These are phyloP conservation scores for Tolypocladium pustulatum DNA, from an alignment of 2,329 filamentous ascomycete genomes.

Conservation along the genomic window DNA sequence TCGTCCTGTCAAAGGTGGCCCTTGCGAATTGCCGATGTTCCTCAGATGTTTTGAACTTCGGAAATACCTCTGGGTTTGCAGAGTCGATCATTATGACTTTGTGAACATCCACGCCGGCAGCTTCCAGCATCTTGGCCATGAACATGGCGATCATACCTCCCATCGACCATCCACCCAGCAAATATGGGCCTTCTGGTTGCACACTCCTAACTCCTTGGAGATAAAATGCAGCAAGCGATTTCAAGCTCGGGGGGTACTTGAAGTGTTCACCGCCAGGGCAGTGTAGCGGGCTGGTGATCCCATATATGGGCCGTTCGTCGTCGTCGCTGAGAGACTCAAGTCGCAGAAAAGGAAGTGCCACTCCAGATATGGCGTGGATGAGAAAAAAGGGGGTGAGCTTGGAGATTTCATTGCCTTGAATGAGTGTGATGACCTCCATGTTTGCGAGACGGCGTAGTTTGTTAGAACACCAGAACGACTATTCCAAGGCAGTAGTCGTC, in stretches of 20 bases:
- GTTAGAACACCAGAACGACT: neutral
- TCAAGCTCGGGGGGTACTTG: constrained; percentile 9
- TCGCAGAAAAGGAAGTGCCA: constrained; percentile 11
- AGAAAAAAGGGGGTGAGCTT: constrained; percentile 10
- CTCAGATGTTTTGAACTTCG: constrained; percentile 5
- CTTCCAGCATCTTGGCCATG: constrained; percentile 11
- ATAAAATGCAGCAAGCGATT: constrained; percentile 10
- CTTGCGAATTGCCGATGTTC: constrained; percentile 7
- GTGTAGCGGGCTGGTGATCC: constrained; percentile 11
- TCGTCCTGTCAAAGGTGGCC: constrained; percentile 7
- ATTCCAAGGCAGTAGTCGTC: neutral
- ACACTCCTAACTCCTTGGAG: constrained; percentile 7
- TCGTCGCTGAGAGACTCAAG: constrained; percentile 9
- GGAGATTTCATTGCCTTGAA: constrained; percentile 11
- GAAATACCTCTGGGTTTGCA: constrained; percentile 12
- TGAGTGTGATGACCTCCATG: constrained; percentile 12
- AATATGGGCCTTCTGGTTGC: constrained; percentile 12
- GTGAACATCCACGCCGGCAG: constrained; percentile 7
- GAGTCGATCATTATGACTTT: constrained; percentile 16
- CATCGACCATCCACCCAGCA: constrained; percentile 14
- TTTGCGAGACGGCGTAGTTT: neutral
- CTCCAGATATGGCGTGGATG: constrained; percentile 12
- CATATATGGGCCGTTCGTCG: constrained; percentile 10
- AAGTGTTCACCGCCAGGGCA: constrained; percentile 7
- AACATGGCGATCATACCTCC: constrained; percentile 15